These are phyloP conservation scores for Ulota crispa DNA, from an alignment of 225 moss, liverwort and hornwort genomes.

Conservation along the genomic window DNA sequence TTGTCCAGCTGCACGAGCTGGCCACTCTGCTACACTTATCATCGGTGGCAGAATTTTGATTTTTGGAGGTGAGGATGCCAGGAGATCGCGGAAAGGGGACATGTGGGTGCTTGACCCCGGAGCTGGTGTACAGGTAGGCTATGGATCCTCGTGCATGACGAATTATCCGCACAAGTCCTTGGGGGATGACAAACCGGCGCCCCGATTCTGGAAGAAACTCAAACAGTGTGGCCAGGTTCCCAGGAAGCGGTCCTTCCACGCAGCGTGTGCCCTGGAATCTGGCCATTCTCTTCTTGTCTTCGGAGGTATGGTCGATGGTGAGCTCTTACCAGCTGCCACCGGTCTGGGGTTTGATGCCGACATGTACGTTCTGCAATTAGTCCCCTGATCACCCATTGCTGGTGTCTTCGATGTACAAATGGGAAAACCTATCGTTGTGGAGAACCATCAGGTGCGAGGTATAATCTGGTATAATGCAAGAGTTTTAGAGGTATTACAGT, in stretches of 20 bases:
- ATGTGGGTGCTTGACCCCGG: slow-evolving; percentile 88
- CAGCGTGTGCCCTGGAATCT: slow-evolving; percentile 75
- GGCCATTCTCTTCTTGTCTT: slow-evolving; percentile 83
- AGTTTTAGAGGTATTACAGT: slow-evolving; percentile 42
- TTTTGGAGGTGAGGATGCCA: slow-evolving; percentile 88
- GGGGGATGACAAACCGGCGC: slow-evolving; percentile 50
- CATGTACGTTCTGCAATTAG: slow-evolving; percentile 78
- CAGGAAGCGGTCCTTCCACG: slow-evolving; percentile 79
- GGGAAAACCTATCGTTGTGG: slow-evolving; percentile 21
- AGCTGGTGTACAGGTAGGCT: slow-evolving; percentile 56
- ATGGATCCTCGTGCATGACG: slow-evolving; percentile 40
- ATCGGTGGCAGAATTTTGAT: slow-evolving; percentile 88
- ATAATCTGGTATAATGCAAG: slow-evolving; percentile 34
- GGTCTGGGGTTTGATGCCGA: slow-evolving; percentile 83
- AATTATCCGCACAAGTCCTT: slow-evolving; percentile 37
- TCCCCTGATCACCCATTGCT: slow-evolving; percentile 52
- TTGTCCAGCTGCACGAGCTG: slow-evolving; percentile 70
- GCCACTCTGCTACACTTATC: slow-evolving; percentile 88
- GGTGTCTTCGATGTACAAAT: slow-evolving; percentile 34
- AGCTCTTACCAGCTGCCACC: slow-evolving; percentile 41
- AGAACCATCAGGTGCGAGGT: slow-evolving; percentile 34
- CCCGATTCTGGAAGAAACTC: slow-evolving; percentile 88
- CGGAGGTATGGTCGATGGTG: slow-evolving; percentile 94
- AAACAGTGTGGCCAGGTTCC: slow-evolving; percentile 79
- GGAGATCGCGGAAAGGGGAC: slow-evolving; percentile 76